Base-by-base conservation (phyloP, 176 grass and related monocot species). In the Oryza brachyantha region DNA sequence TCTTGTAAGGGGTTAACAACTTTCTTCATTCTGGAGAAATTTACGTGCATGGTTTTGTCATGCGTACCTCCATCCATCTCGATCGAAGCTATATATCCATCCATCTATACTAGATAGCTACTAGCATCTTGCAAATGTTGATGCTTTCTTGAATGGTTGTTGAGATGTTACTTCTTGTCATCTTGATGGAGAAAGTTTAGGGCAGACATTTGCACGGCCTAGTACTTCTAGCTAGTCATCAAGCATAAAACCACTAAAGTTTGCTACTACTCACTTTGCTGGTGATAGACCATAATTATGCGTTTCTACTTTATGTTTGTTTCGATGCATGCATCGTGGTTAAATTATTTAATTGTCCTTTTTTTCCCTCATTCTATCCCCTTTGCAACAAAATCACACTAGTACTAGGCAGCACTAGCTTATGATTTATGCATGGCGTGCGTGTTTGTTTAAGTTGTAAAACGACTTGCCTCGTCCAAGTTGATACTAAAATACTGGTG, bases 191-290 rank as follows among this genome's bases (percentile, higher is more conserved):
- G 8, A 3, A 84, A 27, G 39, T 81, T 74, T 80, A 72, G 78
- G 72, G 60, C 78, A 81, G 77, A 76, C 71, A 85, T 10, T 77
- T 89, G 87, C 87, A 89, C 83, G 78, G 65, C 66, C 66, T 77
- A 40, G 72, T 72, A 77, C 65, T 77, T 61, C 61, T 80, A 58
- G 38, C 48, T 82, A 54, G 45, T 67, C 29, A 81, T 66, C 46
- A 40, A 73, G 19, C 66, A 72, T 67, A 16, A 24, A 77, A 61
- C 59, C 59, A 85, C 58, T 57, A 70, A 37, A 72, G 39, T 1
- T 79, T 40, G 21, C 22, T 52, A 41, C 38, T 39, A 19, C n/a
- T n/a, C n/a, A n/a, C 48, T n/a, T 52, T 52, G 48, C 48, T 52
- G n/a, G 17, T n/a, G 48, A 52, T 21, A 52, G 29, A 61, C 62